Evolutionary conservation across 495 filamentous ascomycete species (phyloP), one percentile per base, ranked within the genome.

Genomic region (Haplographium delicatum): DNA sequence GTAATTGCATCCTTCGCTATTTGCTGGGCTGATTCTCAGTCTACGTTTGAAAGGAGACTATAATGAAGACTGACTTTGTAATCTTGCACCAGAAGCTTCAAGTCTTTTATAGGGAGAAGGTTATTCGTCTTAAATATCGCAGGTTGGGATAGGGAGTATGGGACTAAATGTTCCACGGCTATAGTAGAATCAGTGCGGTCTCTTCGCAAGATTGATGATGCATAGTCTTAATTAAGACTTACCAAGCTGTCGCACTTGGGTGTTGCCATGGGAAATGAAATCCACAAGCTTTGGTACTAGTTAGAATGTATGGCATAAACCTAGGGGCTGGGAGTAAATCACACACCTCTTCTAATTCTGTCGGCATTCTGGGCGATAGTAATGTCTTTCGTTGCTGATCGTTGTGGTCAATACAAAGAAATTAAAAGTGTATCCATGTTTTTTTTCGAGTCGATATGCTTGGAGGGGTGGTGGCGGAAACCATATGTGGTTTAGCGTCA

Each of bases 1-100:
- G 82, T 93, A 50, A 97, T 67, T n/a, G 85, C 91, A 76, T 96
- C 84, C 59, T 89, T 88, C 18, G 91, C 86, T 51, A 95, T 95
- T 58, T 84, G 79, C 89, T 95, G 57, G 54, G 13, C 10, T 23
- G 3, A 11, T 18, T 11, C 13, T 58, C 31, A 50, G 24, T 9
- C 19, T 42, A 33, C 5, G n/a, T 39, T n/a, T 13, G 18, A 3
- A 8, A 30, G 16, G 31, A 11, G 10, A 27, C 26, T 39, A 10
- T 44, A 11, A 25, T 16, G 35, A 27, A 35, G 22, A 40, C 34
- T 38, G 35, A 53, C 50, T 37, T 41, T 50, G 47, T 64, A 62
- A 39, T 97, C 91, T 56, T 78, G 80, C 19, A 91, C 79, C 18
- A 97, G 67, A n/a, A 95, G 75, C 65, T 95, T 98, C 44, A 97